phyloP scores from a whole-genome alignment of 345 rosid genomes.

The Eucalyptus leucophloia region DNA sequence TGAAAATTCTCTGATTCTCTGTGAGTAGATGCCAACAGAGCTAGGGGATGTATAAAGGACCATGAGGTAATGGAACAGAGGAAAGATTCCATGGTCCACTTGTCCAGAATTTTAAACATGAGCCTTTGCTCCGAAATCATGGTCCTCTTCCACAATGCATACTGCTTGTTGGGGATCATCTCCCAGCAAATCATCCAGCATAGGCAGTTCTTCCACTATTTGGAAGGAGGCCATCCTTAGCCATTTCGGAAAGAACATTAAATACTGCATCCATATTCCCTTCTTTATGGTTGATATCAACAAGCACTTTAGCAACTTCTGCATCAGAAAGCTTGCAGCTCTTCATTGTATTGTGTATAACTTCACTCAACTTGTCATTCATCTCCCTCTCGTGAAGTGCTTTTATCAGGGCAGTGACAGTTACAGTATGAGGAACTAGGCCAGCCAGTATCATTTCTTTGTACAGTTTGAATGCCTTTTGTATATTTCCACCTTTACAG shows the following conservation, averaged over 20 bases:
- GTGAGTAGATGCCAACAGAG: background rate
- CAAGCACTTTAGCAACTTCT: slow-evolving; percentile 57
- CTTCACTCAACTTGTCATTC: slow-evolving; percentile 37
- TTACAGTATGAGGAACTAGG: slow-evolving; percentile 60
- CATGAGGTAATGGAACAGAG: background rate
- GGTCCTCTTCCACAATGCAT: background rate
- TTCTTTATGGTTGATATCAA: slow-evolving; percentile 75
- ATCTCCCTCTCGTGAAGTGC: slow-evolving; percentile 44
- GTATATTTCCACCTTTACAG: slow-evolving; percentile 41
- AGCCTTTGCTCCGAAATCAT: background rate
- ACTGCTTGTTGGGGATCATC: background rate
- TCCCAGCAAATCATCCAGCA: background rate
- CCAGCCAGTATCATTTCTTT: slow-evolving; percentile 47
- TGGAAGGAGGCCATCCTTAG: slow-evolving; percentile 84
- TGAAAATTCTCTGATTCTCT: background rate
- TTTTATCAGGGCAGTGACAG: slow-evolving; percentile 55
- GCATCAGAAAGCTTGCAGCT: slow-evolving; percentile 78
- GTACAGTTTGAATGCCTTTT: slow-evolving; percentile 56
- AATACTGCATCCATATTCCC: slow-evolving; percentile 77
- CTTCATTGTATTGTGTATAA: slow-evolving; percentile 34
- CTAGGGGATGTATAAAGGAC: background rate
- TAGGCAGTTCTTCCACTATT: slow-evolving; percentile 20
- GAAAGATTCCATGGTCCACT: background rate
- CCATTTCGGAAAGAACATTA: slow-evolving; percentile 66
- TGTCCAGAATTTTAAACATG: background rate